phyloP scores from a whole-genome alignment of 805 yeast species.

The Cyberlindnera maclurae region DNA sequence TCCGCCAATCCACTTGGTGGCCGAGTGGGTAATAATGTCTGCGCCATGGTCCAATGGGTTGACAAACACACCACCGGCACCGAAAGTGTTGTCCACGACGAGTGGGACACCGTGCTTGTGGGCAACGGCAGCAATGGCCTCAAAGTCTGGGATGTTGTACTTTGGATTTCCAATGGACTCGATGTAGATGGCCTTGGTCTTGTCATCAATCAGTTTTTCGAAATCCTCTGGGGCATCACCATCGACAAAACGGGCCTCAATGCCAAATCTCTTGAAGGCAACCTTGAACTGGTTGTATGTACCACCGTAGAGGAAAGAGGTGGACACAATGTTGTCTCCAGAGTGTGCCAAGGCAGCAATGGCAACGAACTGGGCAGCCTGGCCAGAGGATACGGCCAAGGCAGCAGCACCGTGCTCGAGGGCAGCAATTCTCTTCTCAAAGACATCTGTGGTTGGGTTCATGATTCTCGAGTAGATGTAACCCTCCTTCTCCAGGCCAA shows the following conservation, averaged over 20 bases:
- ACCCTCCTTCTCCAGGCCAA: slow-evolving; percentile 79
- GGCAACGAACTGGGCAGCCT: slow-evolving; percentile 89
- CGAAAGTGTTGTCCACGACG: slow-evolving; percentile 93
- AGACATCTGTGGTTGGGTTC: slow-evolving; percentile 90
- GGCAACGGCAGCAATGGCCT: slow-evolving; percentile 64
- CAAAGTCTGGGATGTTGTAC: slow-evolving; percentile 88
- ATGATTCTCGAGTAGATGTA: slow-evolving; percentile 82
- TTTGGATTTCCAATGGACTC: slow-evolving; percentile 93
- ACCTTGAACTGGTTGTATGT: slow-evolving; percentile 94
- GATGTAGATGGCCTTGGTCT: slow-evolving; percentile 82
- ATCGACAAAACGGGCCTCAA: slow-evolving; percentile 75
- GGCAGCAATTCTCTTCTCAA: slow-evolving; percentile 88
- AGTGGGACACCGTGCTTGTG: slow-evolving; percentile 85
- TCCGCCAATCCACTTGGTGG: slow-evolving; percentile 97
- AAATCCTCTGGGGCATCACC: slow-evolving; percentile 74
- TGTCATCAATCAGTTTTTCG: slow-evolving; percentile 67
- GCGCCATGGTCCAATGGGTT: slow-evolving; percentile 86
- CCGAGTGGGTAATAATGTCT: slow-evolving; percentile 88
- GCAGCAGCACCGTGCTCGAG: slow-evolving; percentile 92
- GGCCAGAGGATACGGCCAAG: slow-evolving; percentile 88
- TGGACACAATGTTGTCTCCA: slow-evolving; percentile 87
- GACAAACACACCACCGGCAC: slow-evolving; percentile 89
- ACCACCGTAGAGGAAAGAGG: slow-evolving; percentile 90
- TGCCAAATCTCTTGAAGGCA: slow-evolving; percentile 82
- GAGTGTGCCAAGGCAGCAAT: slow-evolving; percentile 74